A percentile compares a stretch with the other conserved stretches of the same genome.
These are phyloP conservation scores for Arabis hirsuta DNA, from an alignment of 345 rosid species.

Conservation along the genomic window DNA sequence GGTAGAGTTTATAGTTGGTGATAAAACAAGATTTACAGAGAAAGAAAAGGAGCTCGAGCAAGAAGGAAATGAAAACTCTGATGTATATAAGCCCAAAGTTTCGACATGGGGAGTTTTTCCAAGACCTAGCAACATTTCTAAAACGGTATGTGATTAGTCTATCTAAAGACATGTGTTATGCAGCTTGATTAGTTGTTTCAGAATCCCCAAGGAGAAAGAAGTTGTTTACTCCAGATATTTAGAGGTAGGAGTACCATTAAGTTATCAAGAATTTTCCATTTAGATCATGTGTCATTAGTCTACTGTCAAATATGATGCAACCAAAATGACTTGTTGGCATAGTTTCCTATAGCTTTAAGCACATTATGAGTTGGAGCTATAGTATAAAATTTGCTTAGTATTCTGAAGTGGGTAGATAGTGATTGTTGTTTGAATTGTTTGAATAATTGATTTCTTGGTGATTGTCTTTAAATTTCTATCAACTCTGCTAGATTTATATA, in stretches of 20 bases:
- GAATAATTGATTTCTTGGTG: not conserved
- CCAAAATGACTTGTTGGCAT: conserved; percentile 4
- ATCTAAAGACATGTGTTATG: conserved; percentile 1
- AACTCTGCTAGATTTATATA: conserved; percentile 5
- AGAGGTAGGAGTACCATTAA: not conserved
- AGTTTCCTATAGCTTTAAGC: not conserved
- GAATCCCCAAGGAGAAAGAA: too few relatives aligned
- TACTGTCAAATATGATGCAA: conserved; percentile 2
- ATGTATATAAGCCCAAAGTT: conserved; percentile 83
- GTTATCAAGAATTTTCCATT: not conserved
- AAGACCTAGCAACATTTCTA: conserved; percentile 84
- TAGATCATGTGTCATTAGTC: not conserved
- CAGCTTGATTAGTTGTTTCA: not conserved
- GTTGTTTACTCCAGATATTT: not conserved
- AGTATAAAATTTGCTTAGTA: not conserved
- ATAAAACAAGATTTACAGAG: conserved; percentile 58
- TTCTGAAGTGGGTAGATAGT: conserved; percentile 17
- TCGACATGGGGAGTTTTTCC: conserved; percentile 96
- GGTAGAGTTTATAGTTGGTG: conserved; percentile 91
- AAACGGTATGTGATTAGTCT: conserved; percentile 52
- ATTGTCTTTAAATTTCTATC: not conserved
- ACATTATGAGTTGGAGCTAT: not conserved
- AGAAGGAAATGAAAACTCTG: conserved; percentile 48
- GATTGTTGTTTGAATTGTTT: not conserved
- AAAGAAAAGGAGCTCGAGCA: conserved; percentile 46